phyloP scores from a whole-genome alignment of 129 eudicot genomes.

The Apium graveolens region DNA sequence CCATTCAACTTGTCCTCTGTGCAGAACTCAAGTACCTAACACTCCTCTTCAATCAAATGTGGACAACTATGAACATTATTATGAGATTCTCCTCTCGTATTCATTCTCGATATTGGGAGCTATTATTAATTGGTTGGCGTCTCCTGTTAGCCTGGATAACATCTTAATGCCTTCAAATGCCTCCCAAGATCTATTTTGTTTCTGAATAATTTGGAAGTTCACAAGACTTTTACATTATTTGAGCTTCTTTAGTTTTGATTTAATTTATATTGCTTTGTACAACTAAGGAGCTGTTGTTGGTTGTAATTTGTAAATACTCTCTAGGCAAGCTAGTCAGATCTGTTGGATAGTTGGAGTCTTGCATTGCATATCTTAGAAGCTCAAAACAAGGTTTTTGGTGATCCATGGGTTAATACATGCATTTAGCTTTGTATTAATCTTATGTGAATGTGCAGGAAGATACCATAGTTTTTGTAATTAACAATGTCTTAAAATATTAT shows the following conservation, averaged over 20 bases:
- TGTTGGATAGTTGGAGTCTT: neutral
- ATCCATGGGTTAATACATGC: no score
- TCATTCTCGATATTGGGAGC: neutral
- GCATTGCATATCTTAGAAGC: neutral
- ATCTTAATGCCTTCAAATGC: neutral
- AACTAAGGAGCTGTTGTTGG: neutral
- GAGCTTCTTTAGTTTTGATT: neutral
- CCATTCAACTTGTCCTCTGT: slow-evolving; percentile 5
- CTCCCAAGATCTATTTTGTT: neutral
- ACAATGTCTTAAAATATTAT: no score
- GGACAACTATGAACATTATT: neutral
- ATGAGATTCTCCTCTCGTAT: neutral
- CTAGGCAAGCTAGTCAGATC: neutral
- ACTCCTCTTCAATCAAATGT: neutral
- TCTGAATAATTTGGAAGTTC: neutral
- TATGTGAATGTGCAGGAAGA: no score
- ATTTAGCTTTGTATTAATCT: no score
- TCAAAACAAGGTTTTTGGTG: no score
- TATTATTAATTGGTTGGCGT: neutral
- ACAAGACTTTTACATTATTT: neutral
- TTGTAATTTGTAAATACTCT: neutral
- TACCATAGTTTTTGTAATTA: no score
- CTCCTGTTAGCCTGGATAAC: neutral
- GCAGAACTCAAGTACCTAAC: slow-evolving; percentile 7
- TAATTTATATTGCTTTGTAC: neutral